Evolutionary conservation across 2,329 filamentous ascomycete species (phyloP), one percentile per base, ranked within the genome.

Genomic region (Fusarium bactridioides): DNA sequence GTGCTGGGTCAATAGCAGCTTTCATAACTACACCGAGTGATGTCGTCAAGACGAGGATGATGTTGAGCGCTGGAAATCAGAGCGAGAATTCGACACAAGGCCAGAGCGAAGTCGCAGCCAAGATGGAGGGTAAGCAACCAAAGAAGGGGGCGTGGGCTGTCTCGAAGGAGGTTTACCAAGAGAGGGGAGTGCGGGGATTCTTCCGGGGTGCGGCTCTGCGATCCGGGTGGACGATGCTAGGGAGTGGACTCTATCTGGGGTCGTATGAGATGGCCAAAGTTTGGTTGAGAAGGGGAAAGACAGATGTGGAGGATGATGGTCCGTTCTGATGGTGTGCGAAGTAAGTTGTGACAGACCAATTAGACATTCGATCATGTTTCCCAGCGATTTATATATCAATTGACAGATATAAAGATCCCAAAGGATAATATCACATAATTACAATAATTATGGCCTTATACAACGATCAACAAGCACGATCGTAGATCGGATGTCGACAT

Each of bases 31-130:
- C 94, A 56, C 95, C 95, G 0, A 90, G 94, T 61, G 95, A 97
- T 80, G 94, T 97, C 15, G 88, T 97, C 29, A 97, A 97, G 84
- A 97, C 94, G 72, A 84, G 93, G 55, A 92, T 97, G 82, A 97
- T 97, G 94, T 84, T 97, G 31, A 86, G 87, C 35, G 90, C 90
- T 3, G 85, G 84, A 33, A 75, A 54, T 29, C 67, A 51, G 29
- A 51, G 12, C 10, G 53, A 73, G 29, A 69, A 29, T 31, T 41
- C 48, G 4, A 19, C 35, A 10, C 61, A 66, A 62, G 55, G 69
- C 3, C 56, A 70, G 23, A 56, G 27, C 38, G 60, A 70, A 38
- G 55, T 61, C 48, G 41, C 65, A 27, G 70, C 61, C 62, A 79
- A 63, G 67, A 75, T 59, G 67, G 73, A 58, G 74, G 64, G 78